These are phyloP conservation scores for Sungouiozyma ichnusensis DNA, from an alignment of 805 yeast genomes.

Conservation along the genomic window DNA sequence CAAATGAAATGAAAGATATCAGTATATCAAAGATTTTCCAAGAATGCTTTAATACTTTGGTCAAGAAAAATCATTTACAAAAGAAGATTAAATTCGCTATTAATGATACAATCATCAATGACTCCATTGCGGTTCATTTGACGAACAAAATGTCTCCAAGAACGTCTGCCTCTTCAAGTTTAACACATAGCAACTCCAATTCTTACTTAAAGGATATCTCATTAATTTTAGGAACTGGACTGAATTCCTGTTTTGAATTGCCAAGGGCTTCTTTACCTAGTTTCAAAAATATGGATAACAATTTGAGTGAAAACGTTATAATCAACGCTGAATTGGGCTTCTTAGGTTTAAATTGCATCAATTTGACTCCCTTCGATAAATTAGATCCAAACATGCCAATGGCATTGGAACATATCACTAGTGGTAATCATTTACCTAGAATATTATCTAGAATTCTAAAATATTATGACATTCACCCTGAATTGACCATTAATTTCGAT, in stretches of 20 bases:
- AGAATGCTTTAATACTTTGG: conserved; percentile 18
- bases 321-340: conserved; percentile 25
- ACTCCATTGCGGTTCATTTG: conserved; percentile 53
- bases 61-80: background rate
- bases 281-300: conserved; percentile 4
- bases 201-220: conserved; percentile 33
- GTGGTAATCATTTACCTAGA: conserved; percentile 22
- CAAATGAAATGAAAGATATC: conserved; percentile 32
- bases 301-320: conserved; percentile 5
- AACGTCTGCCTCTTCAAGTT: background rate
- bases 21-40: conserved; percentile 37
- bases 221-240: conserved; percentile 60
- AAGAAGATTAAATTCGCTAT: conserved; percentile 29
- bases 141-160: conserved; percentile 32
- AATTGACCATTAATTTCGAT: conserved; percentile 9
- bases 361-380: conserved; percentile 14
- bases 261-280: conserved; percentile 11
- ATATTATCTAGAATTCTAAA: conserved; percentile 12
- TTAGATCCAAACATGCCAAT: conserved; percentile 6
- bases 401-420: conserved; percentile 23
- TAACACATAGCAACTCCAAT: conserved; percentile 11
- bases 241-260: conserved; percentile 40
- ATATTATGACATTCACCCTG: conserved; percentile 8
- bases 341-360: conserved; percentile 13
- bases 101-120: conserved; percentile 41